Conservation (phyloP, 2,329 filamentous ascomycete species). For the Triangularia setosa region DNA sequence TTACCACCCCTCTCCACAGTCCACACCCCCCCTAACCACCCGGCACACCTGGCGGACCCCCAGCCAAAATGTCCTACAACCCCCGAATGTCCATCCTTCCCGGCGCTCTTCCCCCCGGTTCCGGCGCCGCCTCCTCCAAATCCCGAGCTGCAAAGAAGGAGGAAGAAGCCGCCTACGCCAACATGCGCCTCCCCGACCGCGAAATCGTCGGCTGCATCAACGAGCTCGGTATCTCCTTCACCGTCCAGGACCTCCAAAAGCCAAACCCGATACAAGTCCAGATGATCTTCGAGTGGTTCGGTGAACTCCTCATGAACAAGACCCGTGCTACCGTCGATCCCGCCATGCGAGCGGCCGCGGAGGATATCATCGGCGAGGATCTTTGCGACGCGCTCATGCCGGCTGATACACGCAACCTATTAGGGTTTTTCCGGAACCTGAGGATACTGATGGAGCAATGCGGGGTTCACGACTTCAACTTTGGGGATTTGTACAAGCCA, state of each 20-base stretch:
- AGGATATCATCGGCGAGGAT: constrained; percentile 74
- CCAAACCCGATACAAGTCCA: constrained; percentile 93
- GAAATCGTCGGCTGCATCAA: constrained; percentile 97
- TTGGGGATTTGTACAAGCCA: constrained; percentile 86
- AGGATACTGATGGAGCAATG: constrained; percentile 79
- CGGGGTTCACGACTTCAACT: constrained; percentile 89
- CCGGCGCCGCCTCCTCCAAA: constrained; percentile 39
- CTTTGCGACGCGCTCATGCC: constrained; percentile 76
- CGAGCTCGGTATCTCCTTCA: constrained; percentile 91
- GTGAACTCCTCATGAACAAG: constrained; percentile 87
- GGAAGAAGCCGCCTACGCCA: constrained; percentile 55
- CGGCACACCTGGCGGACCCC: constrained; percentile 36
- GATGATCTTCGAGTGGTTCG: constrained; percentile 97
- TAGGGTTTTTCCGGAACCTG: constrained; percentile 90
- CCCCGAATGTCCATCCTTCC: constrained; percentile 57
- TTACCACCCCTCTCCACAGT: background rate
- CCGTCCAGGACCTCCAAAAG: constrained; percentile 81
- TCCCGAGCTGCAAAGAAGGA: constrained; percentile 55
- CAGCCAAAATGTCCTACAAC: constrained; percentile 51
- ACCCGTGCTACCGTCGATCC: constrained; percentile 92
- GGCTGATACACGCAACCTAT: constrained; percentile 83
- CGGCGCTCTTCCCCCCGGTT: constrained; percentile 21
- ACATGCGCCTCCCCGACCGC: constrained; percentile 58
- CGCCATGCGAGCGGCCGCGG: constrained; percentile 86
- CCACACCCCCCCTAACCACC: background rate